A percentile compares a stretch with the other conserved stretches of the same genome.
phyloP scores from a whole-genome alignment of 73 alveolate species.

The Urostyla sp. region DNA sequence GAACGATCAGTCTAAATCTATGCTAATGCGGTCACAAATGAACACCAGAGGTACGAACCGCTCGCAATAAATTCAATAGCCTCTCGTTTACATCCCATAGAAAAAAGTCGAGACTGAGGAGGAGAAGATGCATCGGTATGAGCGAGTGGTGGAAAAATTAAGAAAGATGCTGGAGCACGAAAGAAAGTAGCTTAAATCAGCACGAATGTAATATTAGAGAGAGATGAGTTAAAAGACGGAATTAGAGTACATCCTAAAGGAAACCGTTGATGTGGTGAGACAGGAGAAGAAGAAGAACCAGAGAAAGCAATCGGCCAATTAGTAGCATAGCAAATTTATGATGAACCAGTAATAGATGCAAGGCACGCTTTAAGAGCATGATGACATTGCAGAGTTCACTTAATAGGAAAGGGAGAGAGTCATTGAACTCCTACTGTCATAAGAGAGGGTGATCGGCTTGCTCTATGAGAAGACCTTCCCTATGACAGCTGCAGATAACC shows the following conservation, averaged over 20 bases:
- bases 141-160: constrained; percentile 72
- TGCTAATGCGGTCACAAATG: constrained; percentile 23
- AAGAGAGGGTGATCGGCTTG: constrained; percentile 75
- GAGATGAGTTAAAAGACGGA: constrained; percentile 74
- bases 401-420: constrained; percentile 81
- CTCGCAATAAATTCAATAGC: not conserved
- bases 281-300: constrained; percentile 42
- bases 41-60: constrained; percentile 50
- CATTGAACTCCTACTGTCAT: constrained; percentile 71
- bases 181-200: constrained; percentile 66
- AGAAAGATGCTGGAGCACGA: constrained; percentile 77
- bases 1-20: not conserved
- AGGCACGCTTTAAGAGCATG: too few species aligned
- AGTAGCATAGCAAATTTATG: not conserved
- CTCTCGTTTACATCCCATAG: constrained; percentile 27
- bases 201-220: constrained; percentile 60
- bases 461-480: constrained; percentile 83
- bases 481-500: constrained; percentile 52
- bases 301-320: constrained; percentile 16
- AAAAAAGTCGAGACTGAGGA: constrained; percentile 63
- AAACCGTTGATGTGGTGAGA: constrained; percentile 68
- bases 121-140: constrained; percentile 61
- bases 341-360: not conserved
- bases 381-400: too few species aligned
- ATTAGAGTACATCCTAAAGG: constrained; percentile 67